Evolutionary conservation across 2,329 filamentous ascomycete species (phyloP).

Genomic region (Hypoxylon sp.): DNA sequence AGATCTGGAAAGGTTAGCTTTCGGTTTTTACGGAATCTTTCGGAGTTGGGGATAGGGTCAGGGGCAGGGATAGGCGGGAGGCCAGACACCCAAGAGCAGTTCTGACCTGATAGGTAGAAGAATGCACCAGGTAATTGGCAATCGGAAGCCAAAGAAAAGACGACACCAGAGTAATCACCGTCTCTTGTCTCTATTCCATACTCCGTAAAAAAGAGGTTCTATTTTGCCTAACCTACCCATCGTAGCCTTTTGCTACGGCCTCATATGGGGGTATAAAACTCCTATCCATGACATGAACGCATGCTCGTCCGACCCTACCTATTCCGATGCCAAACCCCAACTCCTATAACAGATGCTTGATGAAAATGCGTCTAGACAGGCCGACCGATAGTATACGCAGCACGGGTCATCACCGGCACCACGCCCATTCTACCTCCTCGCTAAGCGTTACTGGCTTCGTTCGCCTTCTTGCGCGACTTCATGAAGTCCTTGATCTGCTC

Average conservation of each 20-base stretch:
- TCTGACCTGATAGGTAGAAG: not conserved
- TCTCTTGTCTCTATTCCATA: not conserved
- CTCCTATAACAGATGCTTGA: constrained; percentile 19
- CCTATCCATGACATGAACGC: constrained; percentile 5
- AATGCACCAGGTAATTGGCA: not conserved
- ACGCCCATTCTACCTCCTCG: not conserved
- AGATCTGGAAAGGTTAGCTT: not conserved
- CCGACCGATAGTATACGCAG: not conserved
- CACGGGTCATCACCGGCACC: not conserved
- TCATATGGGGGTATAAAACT: not conserved
- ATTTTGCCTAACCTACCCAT: not conserved
- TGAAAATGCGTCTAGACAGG: not conserved
- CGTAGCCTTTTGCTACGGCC: not conserved
- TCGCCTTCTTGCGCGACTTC: constrained; percentile 51
- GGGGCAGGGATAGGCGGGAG: not conserved
- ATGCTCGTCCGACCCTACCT: constrained; percentile 1
- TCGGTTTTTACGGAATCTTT: not conserved
- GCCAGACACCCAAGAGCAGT: not conserved
- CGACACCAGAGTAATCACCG: not conserved
- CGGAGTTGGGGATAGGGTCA: not conserved
- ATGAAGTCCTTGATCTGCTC: constrained; percentile 88
- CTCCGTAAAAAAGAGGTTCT: not conserved
- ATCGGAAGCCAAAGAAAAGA: not conserved
- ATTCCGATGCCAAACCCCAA: constrained; percentile 16
- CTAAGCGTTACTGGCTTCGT: constrained; percentile 28